Base-by-base conservation (phyloP, 345 rosid genomes). In the Moricandia arvensis region DNA sequence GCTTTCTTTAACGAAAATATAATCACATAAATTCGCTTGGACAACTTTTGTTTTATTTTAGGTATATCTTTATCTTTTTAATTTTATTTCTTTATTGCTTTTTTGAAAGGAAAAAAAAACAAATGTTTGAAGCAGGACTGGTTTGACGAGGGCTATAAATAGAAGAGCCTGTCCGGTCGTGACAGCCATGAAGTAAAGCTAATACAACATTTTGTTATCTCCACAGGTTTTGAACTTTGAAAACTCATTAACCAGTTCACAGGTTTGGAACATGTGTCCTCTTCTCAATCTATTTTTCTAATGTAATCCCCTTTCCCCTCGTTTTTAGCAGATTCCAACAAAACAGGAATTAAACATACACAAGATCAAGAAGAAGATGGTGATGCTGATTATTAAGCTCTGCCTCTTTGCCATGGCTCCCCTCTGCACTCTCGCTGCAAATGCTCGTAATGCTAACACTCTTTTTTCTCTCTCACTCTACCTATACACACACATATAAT, bases 361-460 rank as follows among this genome's bases (percentile, higher is more conserved):
- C 35, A 7, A 29, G 51, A 60, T 59, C 60, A 68, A 16, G 66
- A 70, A 26, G 45, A 49, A 27, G 68, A 37, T 8, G 63, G 72
- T 16, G 68, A 30, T 29, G 63, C 15, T 29, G 38, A 59, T 51
- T 12, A 29, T 67, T 35, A 38, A 61, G 59, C 24, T 78, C 59
- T 72, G 69, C 73, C 41, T 67, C 65, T 67, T 72, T 7, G 63
- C 66, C 53, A 61, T 72, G 15, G 51, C 66, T n/a, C 59, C 73
- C 65, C 66, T 78, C 60, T 73, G 24, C 69, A 68, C 34, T 73
- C 24, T 31, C 59, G 34, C 78, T 72, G 13, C 78, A 61, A 53
- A 30, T 72, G 74, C 81, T 67, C 81, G 81, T 78, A 77, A 65
- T 63, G 61, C 54, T 31, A 13, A 51, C 21, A 53, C 63, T 59